Base-by-base conservation (phyloP, 192 early-diverging fungal species). In the Backusella liffmaniae region DNA sequence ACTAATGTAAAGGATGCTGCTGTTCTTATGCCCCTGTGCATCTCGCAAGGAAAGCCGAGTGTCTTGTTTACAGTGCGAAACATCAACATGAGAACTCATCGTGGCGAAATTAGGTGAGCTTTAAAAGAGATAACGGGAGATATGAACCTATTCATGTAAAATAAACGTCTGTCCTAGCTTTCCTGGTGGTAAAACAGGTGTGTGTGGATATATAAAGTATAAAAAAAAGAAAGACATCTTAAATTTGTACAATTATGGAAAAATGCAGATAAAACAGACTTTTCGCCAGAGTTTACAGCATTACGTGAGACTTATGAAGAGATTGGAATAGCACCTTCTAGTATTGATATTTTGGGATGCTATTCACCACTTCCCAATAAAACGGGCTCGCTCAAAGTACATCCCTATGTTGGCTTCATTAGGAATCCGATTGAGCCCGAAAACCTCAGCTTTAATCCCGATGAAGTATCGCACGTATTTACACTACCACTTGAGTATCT, bases 241-340 rank as follows among this genome's bases (percentile, higher is more conserved):
- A 72, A 53, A 35, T 56, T 18, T 30, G 23, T 46, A 65, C 34
- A 15, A n/a, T 6, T 71, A 21, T 35, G 69, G 13, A 30, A 71
- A 26, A 32, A 70, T 21, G 16, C 13, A 44, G n/a, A 42, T 26
- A 78, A 94, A 95, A 62, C 70, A 18, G 96, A 95, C 76, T 29
- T 66, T 1, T 84, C 89, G 4, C 70, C 88, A 10, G 79, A 86
- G 39, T 83, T 77, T 26, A 91, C 96, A 5, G 93, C 94, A 26
- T 74, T 97, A 32, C 86, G 96, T 15, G 96, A 96, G 78, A 93
- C 93, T 5, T 42, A 77, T 30, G 95, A 97, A 75, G 96, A 97
- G 79, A 86, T 95, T 13, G 89, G 86, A 0, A 78, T 96, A 9
- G 44, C 39, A 0, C 66, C 79, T 0, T 71, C 74, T 6, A 26